Evolutionary conservation across 2,329 filamentous ascomycete genomes (phyloP).

Genomic region (Calonectria pseudoreteaudii): DNA sequence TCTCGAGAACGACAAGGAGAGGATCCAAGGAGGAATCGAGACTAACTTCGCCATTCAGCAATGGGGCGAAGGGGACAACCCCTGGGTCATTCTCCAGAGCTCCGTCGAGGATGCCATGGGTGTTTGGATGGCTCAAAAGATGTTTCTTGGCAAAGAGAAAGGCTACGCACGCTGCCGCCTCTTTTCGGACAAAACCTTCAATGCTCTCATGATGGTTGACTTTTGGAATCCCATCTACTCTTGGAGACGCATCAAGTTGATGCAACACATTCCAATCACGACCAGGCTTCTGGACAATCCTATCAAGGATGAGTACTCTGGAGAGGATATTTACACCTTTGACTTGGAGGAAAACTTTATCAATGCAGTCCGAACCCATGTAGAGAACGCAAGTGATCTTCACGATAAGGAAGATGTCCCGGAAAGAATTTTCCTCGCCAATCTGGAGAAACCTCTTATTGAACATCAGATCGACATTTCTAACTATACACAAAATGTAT

Average conservation of each 20-base stretch:
- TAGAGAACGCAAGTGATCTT: not conserved
- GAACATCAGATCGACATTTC: not conserved
- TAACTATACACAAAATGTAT: not conserved
- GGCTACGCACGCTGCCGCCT: not conserved
- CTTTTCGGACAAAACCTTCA: not conserved
- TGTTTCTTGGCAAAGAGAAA: not conserved
- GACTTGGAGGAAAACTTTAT: constrained; percentile 4
- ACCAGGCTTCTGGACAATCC: not conserved
- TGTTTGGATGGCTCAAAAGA: constrained; percentile 5
- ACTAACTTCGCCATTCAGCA: not conserved
- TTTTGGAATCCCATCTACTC: constrained; percentile 19
- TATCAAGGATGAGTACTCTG: not conserved
- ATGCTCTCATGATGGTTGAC: constrained; percentile 14
- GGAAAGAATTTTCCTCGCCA: not conserved
- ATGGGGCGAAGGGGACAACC: not conserved
- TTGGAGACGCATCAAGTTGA: constrained; percentile 8
- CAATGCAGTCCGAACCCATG: not conserved
- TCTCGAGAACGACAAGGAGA: not conserved
- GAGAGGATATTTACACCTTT: not conserved
- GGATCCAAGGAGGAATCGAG: not conserved
- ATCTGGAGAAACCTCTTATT: not conserved
- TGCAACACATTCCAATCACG: constrained; percentile 7
- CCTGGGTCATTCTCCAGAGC: not conserved
- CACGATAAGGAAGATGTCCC: not conserved
- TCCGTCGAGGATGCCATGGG: not conserved